Conservation (phyloP, 805 yeast species). For the Candida saitoana region DNA sequence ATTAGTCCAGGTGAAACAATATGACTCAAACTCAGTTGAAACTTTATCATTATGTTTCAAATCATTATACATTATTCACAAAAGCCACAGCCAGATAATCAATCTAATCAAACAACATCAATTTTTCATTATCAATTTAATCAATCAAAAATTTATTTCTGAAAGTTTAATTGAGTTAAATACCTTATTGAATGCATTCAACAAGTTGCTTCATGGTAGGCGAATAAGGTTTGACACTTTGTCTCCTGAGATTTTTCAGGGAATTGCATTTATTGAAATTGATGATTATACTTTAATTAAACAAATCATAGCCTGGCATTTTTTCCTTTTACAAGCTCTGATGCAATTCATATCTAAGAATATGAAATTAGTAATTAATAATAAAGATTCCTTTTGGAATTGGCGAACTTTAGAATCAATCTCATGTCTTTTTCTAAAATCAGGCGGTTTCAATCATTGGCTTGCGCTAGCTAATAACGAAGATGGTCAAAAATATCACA, state of each 20-base stretch:
- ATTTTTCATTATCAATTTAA: constrained; percentile 20
- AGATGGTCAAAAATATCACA: constrained; percentile 14
- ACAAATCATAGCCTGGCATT: constrained; percentile 23
- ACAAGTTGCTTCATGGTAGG: constrained; percentile 9
- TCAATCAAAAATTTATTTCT: constrained; percentile 14
- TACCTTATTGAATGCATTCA: constrained; percentile 8
- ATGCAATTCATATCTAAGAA: constrained; percentile 20
- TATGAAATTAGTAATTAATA: constrained; percentile 10
- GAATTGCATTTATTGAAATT: constrained; percentile 9
- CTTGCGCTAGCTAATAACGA: constrained; percentile 9
- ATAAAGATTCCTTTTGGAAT: constrained; percentile 10
- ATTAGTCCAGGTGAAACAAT: neutral
- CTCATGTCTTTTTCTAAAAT: constrained; percentile 15
- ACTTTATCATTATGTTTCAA: constrained; percentile 14
- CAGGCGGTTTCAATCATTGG: constrained; percentile 22
- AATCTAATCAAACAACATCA: constrained; percentile 24
- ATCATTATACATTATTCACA: constrained; percentile 14
- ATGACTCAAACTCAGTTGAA: constrained; percentile 6
- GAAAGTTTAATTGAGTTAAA: constrained; percentile 15
- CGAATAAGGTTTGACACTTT: neutral
- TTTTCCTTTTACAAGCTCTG: constrained; percentile 23
- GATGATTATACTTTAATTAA: constrained; percentile 8
- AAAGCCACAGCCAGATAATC: constrained; percentile 6
- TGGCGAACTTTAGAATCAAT: constrained; percentile 10
- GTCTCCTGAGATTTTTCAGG: constrained; percentile 6